A percentile compares a stretch with the other conserved stretches of the same genome.
phyloP scores from a whole-genome alignment of 495 filamentous ascomycete species.

The Talaromyces thailandensis region DNA sequence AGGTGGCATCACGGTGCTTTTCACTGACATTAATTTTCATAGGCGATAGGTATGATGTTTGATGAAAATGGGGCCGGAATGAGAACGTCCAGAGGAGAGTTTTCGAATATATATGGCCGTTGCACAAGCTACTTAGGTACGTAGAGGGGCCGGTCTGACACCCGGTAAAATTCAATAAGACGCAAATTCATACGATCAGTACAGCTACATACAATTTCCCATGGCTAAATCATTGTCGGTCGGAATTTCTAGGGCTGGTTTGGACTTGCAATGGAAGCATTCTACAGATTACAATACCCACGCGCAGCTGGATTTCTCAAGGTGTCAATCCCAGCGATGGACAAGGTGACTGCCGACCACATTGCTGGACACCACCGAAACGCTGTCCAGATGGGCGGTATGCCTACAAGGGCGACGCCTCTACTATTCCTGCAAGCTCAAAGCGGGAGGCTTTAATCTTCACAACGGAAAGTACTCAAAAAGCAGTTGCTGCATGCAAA shows the following conservation, averaged over 20 bases:
- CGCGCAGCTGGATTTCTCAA: not conserved
- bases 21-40: not conserved
- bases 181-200: not conserved
- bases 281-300: not conserved
- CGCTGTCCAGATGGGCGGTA: constrained; percentile 7
- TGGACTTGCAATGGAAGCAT: not conserved
- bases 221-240: not conserved
- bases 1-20: not conserved
- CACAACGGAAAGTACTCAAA: constrained; percentile 4
- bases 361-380: constrained; percentile 10
- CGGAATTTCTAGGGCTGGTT: not conserved
- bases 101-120: not conserved
- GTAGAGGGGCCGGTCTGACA: not conserved
- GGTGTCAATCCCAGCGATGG: constrained; percentile 6
- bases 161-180: not conserved
- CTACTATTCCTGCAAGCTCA: not conserved
- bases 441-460: not conserved
- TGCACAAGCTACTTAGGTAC: not conserved
- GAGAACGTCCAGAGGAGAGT: not conserved
- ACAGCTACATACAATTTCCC: not conserved
- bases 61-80: not conserved
- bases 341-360: constrained; percentile 5
- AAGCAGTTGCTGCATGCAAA: constrained; percentile 12
- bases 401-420: constrained; percentile 10
- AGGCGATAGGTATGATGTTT: not conserved